A percentile compares a stretch with the other conserved stretches of the same genome.
Evolutionary conservation across 1,284 basidiomycete genomes (phyloP).

Genomic region (Pseudomicrostroma phylloplanum): DNA sequence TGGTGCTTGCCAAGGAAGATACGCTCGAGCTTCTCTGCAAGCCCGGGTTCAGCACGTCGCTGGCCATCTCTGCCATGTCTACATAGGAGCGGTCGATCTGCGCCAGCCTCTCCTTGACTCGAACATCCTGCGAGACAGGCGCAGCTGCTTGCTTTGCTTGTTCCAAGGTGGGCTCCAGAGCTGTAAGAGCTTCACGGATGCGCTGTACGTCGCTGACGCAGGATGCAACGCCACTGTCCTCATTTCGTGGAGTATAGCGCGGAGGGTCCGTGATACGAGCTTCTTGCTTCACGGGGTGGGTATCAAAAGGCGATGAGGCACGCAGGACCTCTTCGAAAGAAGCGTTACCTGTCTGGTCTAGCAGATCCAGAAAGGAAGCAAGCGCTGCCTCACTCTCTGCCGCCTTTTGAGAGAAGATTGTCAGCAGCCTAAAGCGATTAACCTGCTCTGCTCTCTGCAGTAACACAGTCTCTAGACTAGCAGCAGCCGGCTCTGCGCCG

Average conservation of each 20-base stretch:
- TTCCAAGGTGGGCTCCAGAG: conserved; percentile 6
- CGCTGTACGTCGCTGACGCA: not conserved
- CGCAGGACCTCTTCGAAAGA: no score
- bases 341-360: not conserved
- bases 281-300: not conserved
- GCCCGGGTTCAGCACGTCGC: conserved; percentile 5
- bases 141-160: conserved; percentile 1
- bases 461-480: not conserved
- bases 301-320: not conserved
- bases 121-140: conserved; percentile 8
- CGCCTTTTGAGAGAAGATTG: not conserved
- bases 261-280: not conserved
- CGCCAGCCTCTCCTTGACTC: conserved; percentile 5
- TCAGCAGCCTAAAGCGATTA: conserved; percentile 4
- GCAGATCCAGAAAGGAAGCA: not conserved
- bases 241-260: not conserved
- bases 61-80: conserved; percentile 8
- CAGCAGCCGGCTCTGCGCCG: not conserved
- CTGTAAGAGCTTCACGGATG: not conserved
- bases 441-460: not conserved
- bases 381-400: not conserved
- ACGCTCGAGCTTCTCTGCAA: not conserved
- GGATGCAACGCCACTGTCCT: not conserved
- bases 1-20: not conserved
- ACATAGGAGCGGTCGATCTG: not conserved